Base-by-base conservation (phyloP, 2,329 filamentous ascomycete species). In the Colletotrichum theobromicola region DNA sequence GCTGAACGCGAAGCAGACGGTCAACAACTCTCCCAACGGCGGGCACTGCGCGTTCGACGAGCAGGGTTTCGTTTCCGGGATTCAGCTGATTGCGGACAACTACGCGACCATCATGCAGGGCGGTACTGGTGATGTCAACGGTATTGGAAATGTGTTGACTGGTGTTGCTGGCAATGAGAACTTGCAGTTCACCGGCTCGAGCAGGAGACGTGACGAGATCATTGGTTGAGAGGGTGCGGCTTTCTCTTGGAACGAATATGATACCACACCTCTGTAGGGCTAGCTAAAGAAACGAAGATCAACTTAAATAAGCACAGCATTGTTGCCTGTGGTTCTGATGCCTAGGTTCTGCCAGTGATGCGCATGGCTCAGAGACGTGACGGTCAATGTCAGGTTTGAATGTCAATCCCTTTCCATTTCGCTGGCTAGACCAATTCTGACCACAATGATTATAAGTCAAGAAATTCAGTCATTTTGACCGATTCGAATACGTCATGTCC, bases 21-120 rank as follows among this genome's bases (percentile, higher is more conserved):
- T 90, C 2, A 88, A 92, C 76, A 90, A 90, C 76, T 85, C 86
- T 5, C 89, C 90, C 4, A 81, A 84, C 26, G 89, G 89, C 46
- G 90, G 89, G 0, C 90, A 92, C 80, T 92, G 90, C 82, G 89
- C 85, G 67, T 92, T 92, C 73, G 90, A 92, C 78, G 87, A 83
- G 15, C 76, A 87, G 77, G 87, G 81, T 12, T 92, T 91, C 76
- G 86, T 87, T 12, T 86, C 83, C n/a, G 89, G 90, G 13, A 87
- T 91, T 35, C 89, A 91, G 82, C 83, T 90, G n/a, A 87, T 91
- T 83, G 82, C 87, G 10, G 83, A 88, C 34, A 89, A 86, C 76
- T 92, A 87, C 79, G 84, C 85, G 4, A 87, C 86, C 68, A 84
- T 91, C 18, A 87, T 91, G 81, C 88, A 88, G 35, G 87, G 88